Percentiles rank a stretch among this genome's conserved stretches.
phyloP scores from a whole-genome alignment of 805 yeast genomes.

The Yamadazyma sp. region DNA sequence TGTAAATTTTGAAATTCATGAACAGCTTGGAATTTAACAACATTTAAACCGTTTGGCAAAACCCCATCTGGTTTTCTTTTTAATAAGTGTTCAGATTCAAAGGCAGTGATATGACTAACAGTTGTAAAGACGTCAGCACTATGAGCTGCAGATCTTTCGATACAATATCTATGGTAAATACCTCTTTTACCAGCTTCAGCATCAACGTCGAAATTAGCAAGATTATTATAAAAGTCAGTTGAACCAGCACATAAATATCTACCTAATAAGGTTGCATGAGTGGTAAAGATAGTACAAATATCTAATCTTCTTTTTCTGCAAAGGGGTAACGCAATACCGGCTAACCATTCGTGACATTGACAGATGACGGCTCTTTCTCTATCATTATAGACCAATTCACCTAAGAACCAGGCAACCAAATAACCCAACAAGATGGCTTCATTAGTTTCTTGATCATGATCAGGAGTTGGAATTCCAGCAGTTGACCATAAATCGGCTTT shows the following conservation, averaged over 20 bases:
- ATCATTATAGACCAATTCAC: slow-evolving; percentile 85
- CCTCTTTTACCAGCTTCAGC: slow-evolving; percentile 98
- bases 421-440: slow-evolving; percentile 93
- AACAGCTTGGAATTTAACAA: slow-evolving; percentile 93
- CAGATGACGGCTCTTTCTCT: slow-evolving; percentile 84
- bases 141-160: slow-evolving; percentile 95
- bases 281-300: slow-evolving; percentile 92
- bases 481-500: slow-evolving; percentile 87
- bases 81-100: slow-evolving; percentile 86
- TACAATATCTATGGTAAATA: slow-evolving; percentile 93
- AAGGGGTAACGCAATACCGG: slow-evolving; percentile 92
- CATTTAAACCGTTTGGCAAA: slow-evolving; percentile 93
- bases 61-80: slow-evolving; percentile 98
- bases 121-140: slow-evolving; percentile 96
- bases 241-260: slow-evolving; percentile 95
- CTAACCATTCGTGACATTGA: slow-evolving; percentile 98
- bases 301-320: slow-evolving; percentile 90
- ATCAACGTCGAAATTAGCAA: slow-evolving; percentile 88
- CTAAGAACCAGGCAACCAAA: slow-evolving; percentile 94
- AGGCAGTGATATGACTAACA: slow-evolving; percentile 96
- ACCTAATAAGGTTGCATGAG: slow-evolving; percentile 95
- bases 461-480: slow-evolving; percentile 93
- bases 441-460: slow-evolving; percentile 81
- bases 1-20: slow-evolving; percentile 98
- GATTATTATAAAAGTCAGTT: slow-evolving; percentile 91